Conservation (phyloP, 2,329 filamentous ascomycete species). For the Ophiosphaerella herpotricha region DNA sequence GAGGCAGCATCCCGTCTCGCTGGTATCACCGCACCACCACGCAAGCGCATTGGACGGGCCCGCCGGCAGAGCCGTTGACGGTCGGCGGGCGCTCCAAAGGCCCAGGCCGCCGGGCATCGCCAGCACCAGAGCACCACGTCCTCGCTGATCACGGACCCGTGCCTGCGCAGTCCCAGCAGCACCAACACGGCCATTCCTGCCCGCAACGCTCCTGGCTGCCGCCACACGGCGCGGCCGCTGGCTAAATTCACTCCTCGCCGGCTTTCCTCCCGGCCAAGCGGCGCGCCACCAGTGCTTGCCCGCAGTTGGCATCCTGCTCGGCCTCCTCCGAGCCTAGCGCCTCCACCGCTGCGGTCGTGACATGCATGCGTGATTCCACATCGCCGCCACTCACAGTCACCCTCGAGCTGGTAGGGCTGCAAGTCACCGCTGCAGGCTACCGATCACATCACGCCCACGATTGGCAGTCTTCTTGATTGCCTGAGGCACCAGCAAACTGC, state of each 20-base stretch:
- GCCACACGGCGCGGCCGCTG: neutral
- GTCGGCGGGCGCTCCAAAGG: neutral
- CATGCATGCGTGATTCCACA: neutral
- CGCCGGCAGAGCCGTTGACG: too few relatives aligned
- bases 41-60: too few relatives aligned
- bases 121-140: neutral
- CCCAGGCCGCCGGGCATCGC: neutral
- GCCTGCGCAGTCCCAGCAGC: neutral
- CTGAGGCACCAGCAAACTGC: too few relatives aligned
- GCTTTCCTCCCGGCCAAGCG: neutral
- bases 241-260: constrained; percentile 21
- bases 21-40: too few relatives aligned
- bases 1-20: neutral
- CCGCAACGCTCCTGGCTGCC: too few relatives aligned
- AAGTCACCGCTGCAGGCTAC: neutral
- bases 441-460: too few relatives aligned
- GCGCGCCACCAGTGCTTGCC: constrained; percentile 2
- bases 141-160: neutral
- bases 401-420: constrained; percentile 5
- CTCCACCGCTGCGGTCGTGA: neutral
- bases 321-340: neutral
- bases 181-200: too few relatives aligned
- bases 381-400: neutral
- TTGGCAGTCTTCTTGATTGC: too few relatives aligned
- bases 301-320: neutral